A percentile compares a stretch with the other conserved stretches of the same genome.
phyloP scores from a whole-genome alignment of 768 basidiomycete genomes.

The Pleurotus djamor region DNA sequence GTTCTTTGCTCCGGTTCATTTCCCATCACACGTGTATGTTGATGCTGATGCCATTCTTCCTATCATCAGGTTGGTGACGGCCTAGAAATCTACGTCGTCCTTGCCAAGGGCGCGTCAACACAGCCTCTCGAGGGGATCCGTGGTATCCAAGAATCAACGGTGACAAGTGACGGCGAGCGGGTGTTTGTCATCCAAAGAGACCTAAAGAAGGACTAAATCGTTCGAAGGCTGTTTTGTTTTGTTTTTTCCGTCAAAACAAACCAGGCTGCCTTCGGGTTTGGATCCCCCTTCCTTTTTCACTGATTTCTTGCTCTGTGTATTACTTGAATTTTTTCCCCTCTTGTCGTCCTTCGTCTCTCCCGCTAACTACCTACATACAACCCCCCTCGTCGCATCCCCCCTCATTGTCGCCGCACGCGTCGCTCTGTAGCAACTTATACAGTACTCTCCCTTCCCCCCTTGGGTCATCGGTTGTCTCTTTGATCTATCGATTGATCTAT shows the following conservation, averaged over 20 bases:
- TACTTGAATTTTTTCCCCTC: too few relatives aligned
- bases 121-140: slow-evolving; percentile 55
- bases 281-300: too few relatives aligned
- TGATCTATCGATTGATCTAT: too few relatives aligned
- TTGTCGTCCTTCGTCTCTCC: background rate
- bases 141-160: slow-evolving; percentile 63
- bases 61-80: slow-evolving; percentile 84
- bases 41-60: slow-evolving; percentile 11
- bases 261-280: background rate
- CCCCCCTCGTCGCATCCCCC: background rate
- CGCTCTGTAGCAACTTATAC: background rate
- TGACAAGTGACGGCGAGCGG: slow-evolving; percentile 64
- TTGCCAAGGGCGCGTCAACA: slow-evolving; percentile 63
- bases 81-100: slow-evolving; percentile 86
- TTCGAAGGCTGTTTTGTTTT: background rate
- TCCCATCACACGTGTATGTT: slow-evolving; percentile 10
- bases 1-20: slow-evolving; percentile 1
- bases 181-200: slow-evolving; percentile 76
- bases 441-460: background rate
- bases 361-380: background rate
- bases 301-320: too few relatives aligned
- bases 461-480: too few relatives aligned
- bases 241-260: background rate
- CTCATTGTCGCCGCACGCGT: background rate
- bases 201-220: slow-evolving; percentile 74